phyloP scores from a whole-genome alignment of 371 early-diverging fungal species.

The Neoconidiobolus thromboides region DNA sequence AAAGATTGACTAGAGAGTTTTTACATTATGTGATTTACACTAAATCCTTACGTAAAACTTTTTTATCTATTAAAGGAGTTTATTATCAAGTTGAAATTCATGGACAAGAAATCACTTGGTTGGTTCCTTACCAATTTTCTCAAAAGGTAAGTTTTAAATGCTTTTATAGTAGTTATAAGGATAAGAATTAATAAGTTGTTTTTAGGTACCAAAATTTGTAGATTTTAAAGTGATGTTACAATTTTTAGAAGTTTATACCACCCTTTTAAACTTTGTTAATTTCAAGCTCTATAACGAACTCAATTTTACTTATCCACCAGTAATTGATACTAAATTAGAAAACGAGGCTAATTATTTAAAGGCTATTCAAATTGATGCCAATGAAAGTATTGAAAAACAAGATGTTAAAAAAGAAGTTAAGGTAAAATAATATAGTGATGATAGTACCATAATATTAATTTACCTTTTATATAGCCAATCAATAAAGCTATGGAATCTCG shows the following conservation, averaged over 20 bases:
- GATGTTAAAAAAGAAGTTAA: no score
- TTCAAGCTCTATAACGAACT: conserved; percentile 71
- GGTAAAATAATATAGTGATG: no score
- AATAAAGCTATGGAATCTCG: neutral
- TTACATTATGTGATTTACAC: conserved; percentile 72
- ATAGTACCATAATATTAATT: no score
- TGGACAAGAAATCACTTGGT: conserved; percentile 86
- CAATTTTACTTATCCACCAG: conserved; percentile 79
- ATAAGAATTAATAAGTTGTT: neutral
- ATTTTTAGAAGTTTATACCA: conserved; percentile 87
- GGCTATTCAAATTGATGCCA: no score
- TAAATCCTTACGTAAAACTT: conserved; percentile 61
- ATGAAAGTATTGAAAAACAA: no score
- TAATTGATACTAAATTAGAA: conserved; percentile 38
- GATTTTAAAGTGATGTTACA: conserved; percentile 93
- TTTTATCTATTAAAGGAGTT: conserved; percentile 94
- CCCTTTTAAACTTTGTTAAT: conserved; percentile 87
- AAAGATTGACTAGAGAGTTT: conserved; percentile 71
- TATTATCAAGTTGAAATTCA: conserved; percentile 94
- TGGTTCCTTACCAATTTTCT: conserved; percentile 85
- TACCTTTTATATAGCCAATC: neutral
- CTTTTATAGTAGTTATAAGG: no score
- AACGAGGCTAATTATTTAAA: no score
- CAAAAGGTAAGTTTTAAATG: conserved; percentile 31
- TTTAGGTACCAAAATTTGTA: conserved; percentile 69